Base-by-base conservation (phyloP, 2,329 filamentous ascomycete genomes). In the Pseudogymnoascus pannorum region DNA sequence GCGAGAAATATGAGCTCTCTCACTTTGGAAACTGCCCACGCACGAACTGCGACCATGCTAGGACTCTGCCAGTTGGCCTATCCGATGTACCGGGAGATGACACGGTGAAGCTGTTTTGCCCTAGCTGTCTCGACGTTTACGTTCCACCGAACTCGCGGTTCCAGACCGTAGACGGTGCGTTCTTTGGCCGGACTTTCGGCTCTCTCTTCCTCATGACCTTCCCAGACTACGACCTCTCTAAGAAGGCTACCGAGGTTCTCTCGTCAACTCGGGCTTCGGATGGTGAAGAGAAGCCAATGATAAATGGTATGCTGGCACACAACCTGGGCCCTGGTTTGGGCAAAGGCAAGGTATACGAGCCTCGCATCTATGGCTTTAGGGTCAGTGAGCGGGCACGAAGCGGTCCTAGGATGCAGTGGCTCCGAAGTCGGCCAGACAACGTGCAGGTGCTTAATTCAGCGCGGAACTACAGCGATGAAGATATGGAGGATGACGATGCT, bases 161-260 rank as follows among this genome's bases (percentile, higher is more conserved):
- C 73, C 94, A 97, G 75, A 93, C 91, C 2, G 94, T 99, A 33
- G 94, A 99, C 68, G 94, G 94, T 60, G 94, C 94, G 54, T 99
- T 97, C 79, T 99, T 99, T 72, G 94, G 94, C 57, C 93, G 94
- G 60, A 99, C 94, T 0, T 99, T 99, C 74, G 92, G 92, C 64
- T 92, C 92, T 51, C 85, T 99, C 63, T 99, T 99, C 78, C 91
- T 99, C 73, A 93, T 99, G 80, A 99, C 93, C 38, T 99, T 97
- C 75, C 93, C 94, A 35, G 94, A 99, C 72, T 89, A 97, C 71
- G 92, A 97, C 68, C 85, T 97, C 63, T 87, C 87, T 31, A 87
- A 88, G 70, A 85, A 86, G 68, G 87, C 87, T 61, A 77, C 80
- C 60, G 82, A 87, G 58, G 77, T 81, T n/a, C 76, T 88, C 14